Evolutionary conservation across 2,329 filamentous ascomycete genomes (phyloP).

Genomic region (Aspergillus versicolor): DNA sequence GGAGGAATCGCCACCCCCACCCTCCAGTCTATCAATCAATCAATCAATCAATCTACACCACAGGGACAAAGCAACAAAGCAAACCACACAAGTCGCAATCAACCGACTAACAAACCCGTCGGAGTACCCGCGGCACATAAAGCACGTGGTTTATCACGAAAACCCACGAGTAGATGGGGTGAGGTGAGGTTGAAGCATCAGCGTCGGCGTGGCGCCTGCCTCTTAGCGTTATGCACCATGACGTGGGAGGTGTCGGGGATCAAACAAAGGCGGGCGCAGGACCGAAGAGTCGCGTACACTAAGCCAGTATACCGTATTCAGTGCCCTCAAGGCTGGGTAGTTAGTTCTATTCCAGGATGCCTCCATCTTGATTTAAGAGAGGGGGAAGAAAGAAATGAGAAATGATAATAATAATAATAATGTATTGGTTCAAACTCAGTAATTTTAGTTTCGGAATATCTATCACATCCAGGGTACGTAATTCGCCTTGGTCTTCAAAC

Average conservation of each 20-base stretch:
- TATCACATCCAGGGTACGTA: background rate
- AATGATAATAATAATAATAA: too few species aligned
- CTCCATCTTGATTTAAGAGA: too few species aligned
- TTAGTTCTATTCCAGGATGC: too few species aligned
- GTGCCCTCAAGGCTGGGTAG: too few species aligned
- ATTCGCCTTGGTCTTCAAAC: background rate
- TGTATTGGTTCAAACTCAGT: too few species aligned
- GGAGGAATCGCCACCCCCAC: background rate
- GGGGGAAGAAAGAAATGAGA: too few species aligned
- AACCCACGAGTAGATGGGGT: background rate
- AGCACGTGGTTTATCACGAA: background rate
- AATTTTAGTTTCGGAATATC: too few species aligned
- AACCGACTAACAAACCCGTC: background rate
- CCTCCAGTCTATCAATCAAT: background rate
- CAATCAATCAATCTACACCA: background rate
- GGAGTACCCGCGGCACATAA: too few species aligned
- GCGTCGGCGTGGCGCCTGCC: background rate
- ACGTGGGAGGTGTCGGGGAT: slow-evolving; percentile 8
- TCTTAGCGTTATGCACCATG: slow-evolving; percentile 8
- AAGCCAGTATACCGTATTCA: too few species aligned
- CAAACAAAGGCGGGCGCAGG: background rate
- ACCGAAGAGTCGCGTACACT: too few species aligned
- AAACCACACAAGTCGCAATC: background rate
- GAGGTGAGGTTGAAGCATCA: background rate
- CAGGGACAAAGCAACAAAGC: background rate